Conservation (phyloP, 768 basidiomycete genomes). For the Trametes sanguinea region DNA sequence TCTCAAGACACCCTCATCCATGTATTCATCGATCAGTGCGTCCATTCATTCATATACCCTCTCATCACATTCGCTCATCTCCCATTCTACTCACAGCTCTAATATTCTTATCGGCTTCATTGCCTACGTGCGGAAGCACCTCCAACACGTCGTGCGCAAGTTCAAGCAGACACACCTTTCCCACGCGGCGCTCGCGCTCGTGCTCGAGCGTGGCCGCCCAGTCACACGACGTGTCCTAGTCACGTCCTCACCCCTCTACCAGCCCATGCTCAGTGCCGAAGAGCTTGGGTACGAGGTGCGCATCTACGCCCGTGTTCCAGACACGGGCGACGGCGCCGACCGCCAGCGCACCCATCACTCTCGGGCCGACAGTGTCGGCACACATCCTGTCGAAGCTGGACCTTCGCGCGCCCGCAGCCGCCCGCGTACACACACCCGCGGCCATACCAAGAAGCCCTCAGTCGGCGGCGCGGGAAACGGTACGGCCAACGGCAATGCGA, state of each 20-base stretch:
- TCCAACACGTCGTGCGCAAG: constrained; percentile 39
- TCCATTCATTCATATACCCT: constrained; percentile 23
- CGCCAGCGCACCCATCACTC: constrained; percentile 34
- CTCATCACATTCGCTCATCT: neutral
- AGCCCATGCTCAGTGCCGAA: constrained; percentile 73
- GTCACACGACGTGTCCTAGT: constrained; percentile 75
- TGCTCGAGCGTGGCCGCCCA: constrained; percentile 81
- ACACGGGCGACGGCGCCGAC: constrained; percentile 64
- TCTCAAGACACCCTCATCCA: constrained; percentile 37
- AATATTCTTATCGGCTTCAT: constrained; percentile 86
- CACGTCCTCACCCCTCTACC: constrained; percentile 82
- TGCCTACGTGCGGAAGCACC: constrained; percentile 62
- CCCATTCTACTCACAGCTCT: constrained; percentile 49
- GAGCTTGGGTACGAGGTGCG: constrained; percentile 75
- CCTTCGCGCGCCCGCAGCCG: constrained; percentile 20
- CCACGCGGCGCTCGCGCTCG: constrained; percentile 73
- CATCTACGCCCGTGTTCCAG: constrained; percentile 71
- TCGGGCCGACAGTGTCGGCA: constrained; percentile 3
- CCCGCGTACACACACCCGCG: constrained; percentile 19
- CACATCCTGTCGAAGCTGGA: constrained; percentile 18
- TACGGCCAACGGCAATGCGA: constrained; percentile 13
- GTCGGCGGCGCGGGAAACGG: constrained; percentile 15
- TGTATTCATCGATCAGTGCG: constrained; percentile 62
- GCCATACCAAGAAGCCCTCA: constrained; percentile 28
- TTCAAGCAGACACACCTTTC: constrained; percentile 57